Percentiles rank a stretch among this genome's conserved stretches.
Conservation (phyloP, 169 alveolate species). For the Babesia gibsoni region DNA sequence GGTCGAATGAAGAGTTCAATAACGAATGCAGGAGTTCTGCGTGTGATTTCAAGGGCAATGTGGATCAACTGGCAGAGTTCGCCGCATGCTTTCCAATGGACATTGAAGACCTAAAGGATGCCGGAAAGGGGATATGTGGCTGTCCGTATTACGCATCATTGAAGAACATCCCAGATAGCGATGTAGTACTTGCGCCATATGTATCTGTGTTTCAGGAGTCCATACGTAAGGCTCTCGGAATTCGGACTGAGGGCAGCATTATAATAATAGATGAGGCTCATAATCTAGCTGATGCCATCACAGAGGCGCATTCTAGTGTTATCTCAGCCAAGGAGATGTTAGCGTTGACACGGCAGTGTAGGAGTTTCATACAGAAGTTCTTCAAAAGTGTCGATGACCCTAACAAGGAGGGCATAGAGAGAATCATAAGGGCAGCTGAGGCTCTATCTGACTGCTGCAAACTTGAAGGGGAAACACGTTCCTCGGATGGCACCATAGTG, state of each 20-base stretch:
- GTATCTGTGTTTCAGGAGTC: conserved; percentile 82
- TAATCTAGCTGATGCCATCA: conserved; percentile 77
- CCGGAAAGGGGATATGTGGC: conserved; percentile 55
- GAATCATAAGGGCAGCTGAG: not conserved
- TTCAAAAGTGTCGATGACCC: not conserved
- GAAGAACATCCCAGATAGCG: conserved; percentile 73
- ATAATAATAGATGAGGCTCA: conserved; percentile 94
- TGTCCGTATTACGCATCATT: conserved; percentile 90
- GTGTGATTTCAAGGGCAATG: conserved; percentile 73
- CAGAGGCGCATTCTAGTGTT: conserved; percentile 40
- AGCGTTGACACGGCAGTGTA: conserved; percentile 10
- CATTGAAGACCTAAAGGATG: conserved; percentile 78
- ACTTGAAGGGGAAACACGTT: not conserved
- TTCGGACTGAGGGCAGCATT: conserved; percentile 77
- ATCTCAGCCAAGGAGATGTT: conserved; percentile 17
- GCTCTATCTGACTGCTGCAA: not conserved
- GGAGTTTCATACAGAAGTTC: conserved; percentile 22
- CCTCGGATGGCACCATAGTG: not conserved
- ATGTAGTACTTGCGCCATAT: conserved; percentile 88
- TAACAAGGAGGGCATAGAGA: not conserved
- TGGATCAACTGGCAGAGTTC: conserved; percentile 62
- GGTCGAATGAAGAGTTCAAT: conserved; percentile 70
- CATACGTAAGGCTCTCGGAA: conserved; percentile 71
- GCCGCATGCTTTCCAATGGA: conserved; percentile 77
- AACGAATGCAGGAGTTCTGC: conserved; percentile 70